phyloP scores from a whole-genome alignment of 805 yeast genomes.

The Kuraishia borneana region DNA sequence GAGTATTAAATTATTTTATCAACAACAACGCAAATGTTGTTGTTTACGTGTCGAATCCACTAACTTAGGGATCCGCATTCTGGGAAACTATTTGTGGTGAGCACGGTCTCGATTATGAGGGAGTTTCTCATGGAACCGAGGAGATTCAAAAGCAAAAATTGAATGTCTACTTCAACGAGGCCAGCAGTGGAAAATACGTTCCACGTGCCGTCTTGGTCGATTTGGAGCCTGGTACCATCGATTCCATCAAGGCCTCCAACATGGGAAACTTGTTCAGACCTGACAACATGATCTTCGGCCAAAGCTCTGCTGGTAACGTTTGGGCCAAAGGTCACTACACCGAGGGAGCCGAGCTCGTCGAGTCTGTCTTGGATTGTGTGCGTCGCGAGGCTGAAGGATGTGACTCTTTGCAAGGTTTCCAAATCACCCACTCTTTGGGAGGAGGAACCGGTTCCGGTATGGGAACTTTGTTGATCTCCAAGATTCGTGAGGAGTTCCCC shows the following conservation, averaged over 20 bases:
- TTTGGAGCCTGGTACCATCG: slow-evolving; percentile 91
- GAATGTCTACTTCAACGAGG: slow-evolving; percentile 83
- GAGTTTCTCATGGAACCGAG: slow-evolving; percentile 54
- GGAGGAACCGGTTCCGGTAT: slow-evolving; percentile 97
- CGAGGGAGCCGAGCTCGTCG: slow-evolving; percentile 91
- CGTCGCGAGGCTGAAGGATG: slow-evolving; percentile 92
- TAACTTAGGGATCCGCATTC: slow-evolving; percentile 68
- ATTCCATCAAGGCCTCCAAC: slow-evolving; percentile 67
- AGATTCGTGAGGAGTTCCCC: slow-evolving; percentile 85
- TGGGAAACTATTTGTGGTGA: slow-evolving; percentile 91
- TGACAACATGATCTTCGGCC: slow-evolving; percentile 82
- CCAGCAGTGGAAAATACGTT: slow-evolving; percentile 78
- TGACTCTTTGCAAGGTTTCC: slow-evolving; percentile 92
- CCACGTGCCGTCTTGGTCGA: slow-evolving; percentile 91
- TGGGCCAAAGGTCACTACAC: slow-evolving; percentile 98
- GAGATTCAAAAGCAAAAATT: slow-evolving; percentile 41
- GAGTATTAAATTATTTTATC: slow-evolving; percentile 19
- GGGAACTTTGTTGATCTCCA: slow-evolving; percentile 82
- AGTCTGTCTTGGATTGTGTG: slow-evolving; percentile 78
- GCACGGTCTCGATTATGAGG: slow-evolving; percentile 70
- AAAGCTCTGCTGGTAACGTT: slow-evolving; percentile 88
- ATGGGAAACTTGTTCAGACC: slow-evolving; percentile 87
- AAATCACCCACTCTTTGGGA: slow-evolving; percentile 71
- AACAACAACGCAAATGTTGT: slow-evolving; percentile 1
- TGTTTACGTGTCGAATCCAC: slow-evolving; percentile 1